These are phyloP conservation scores for Oidium heveae DNA, from an alignment of 2,329 filamentous ascomycete genomes.

Conservation along the genomic window DNA sequence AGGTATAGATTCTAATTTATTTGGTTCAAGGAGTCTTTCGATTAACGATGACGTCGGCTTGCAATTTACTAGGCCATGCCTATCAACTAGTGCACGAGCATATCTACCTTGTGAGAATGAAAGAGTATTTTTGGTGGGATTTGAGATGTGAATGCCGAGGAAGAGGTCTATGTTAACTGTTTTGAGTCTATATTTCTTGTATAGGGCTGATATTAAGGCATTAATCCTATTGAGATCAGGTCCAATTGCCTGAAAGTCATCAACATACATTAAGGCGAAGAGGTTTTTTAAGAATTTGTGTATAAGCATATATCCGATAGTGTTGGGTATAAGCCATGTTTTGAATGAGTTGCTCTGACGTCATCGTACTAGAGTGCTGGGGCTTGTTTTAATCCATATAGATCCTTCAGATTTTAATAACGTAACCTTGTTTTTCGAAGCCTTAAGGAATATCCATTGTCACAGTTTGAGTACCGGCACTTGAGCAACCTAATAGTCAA, in stretches of 20 bases:
- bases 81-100: not conserved
- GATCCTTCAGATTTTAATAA: not conserved
- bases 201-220: not conserved
- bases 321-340: not conserved
- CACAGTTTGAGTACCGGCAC: too few relatives aligned
- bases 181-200: too few relatives aligned
- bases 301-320: not conserved
- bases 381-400: not conserved
- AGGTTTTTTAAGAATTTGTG: not conserved
- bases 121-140: too few relatives aligned
- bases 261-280: not conserved
- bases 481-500: too few relatives aligned
- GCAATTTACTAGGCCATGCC: not conserved
- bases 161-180: too few relatives aligned
- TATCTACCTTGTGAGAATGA: too few relatives aligned
- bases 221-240: not conserved
- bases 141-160: too few relatives aligned
- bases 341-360: not conserved
- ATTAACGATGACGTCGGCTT: not conserved
- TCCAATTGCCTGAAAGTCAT: not conserved
- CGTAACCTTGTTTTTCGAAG: not conserved
- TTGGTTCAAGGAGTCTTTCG: not conserved
- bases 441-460: too few relatives aligned
- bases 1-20: not conserved
- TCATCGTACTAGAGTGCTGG: not conserved